A percentile compares a stretch with the other conserved stretches of the same genome.
phyloP scores from a whole-genome alignment of 257 asterid genomes.

The Penstemon newberryi region DNA sequence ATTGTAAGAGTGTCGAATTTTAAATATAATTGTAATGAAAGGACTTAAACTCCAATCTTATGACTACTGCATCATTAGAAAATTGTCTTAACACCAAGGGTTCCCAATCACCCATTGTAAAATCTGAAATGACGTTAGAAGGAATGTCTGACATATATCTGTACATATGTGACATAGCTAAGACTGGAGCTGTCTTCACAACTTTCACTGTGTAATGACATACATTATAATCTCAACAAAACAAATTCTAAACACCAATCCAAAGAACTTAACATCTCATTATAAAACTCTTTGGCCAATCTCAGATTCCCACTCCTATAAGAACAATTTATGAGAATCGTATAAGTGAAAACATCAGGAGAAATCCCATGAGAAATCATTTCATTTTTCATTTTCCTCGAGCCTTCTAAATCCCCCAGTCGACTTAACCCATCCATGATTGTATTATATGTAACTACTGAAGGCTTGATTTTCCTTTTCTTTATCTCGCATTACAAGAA shows the following conservation, averaged over 20 bases:
- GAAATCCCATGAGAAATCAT: constrained; percentile 49
- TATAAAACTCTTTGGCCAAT: constrained; percentile 48
- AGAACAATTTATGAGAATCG: constrained; percentile 56
- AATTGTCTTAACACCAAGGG: not conserved
- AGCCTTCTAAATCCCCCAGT: constrained; percentile 51
- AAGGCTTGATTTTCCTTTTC: constrained; percentile 42
- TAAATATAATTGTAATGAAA: not conserved
- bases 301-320: constrained; percentile 46
- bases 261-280: constrained; percentile 51
- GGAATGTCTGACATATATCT: constrained; percentile 10
- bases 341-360: constrained; percentile 67
- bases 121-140: not conserved
- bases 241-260: not conserved
- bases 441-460: constrained; percentile 63
- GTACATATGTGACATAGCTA: not conserved
- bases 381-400: constrained; percentile 52
- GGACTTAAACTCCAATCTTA: not conserved
- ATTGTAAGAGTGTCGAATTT: not conserved
- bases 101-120: not conserved
- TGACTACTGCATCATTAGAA: not conserved
- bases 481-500: constrained; percentile 48
- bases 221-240: not conserved
- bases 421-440: constrained; percentile 56
- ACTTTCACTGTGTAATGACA: not conserved
- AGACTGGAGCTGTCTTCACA: constrained; percentile 6